These are phyloP conservation scores for Neostapfia colusana DNA, from an alignment of 176 grass and related monocot genomes.

Conservation along the genomic window DNA sequence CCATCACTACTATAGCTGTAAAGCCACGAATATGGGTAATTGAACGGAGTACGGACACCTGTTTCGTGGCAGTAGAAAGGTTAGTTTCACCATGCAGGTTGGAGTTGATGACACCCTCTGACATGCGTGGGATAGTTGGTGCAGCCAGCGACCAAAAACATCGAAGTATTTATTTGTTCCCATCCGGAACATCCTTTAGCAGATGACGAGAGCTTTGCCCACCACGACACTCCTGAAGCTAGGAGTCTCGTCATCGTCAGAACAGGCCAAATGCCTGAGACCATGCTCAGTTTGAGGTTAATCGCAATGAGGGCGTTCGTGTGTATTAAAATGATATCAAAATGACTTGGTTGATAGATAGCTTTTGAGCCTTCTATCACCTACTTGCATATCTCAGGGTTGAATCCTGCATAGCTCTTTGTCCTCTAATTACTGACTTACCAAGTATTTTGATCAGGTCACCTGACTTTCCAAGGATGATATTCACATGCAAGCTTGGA, in stretches of 20 bases:
- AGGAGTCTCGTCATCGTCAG: constrained; percentile 34
- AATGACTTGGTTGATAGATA: constrained; percentile 37
- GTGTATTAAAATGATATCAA: constrained; percentile 18
- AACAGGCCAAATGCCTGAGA: constrained; percentile 38
- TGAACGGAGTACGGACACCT: constrained; percentile 13
- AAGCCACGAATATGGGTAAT: constrained; percentile 11
- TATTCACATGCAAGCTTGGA: background rate
- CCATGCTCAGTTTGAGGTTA: constrained; percentile 53
- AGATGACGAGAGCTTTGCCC: constrained; percentile 51
- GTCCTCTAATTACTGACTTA: constrained; percentile 11
- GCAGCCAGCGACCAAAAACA: constrained; percentile 60
- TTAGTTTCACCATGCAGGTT: constrained; percentile 33
- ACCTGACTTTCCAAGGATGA: background rate
- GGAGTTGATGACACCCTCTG: constrained; percentile 41
- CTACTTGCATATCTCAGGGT: constrained; percentile 10
- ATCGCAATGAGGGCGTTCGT: constrained; percentile 12
- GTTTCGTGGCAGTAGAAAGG: constrained; percentile 27
- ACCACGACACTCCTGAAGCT: constrained; percentile 36
- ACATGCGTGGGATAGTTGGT: constrained; percentile 54
- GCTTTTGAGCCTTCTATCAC: constrained; percentile 32
- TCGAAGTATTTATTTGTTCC: constrained; percentile 33
- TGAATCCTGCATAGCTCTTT: background rate
- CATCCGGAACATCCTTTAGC: constrained; percentile 34
- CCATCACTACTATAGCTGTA: background rate
- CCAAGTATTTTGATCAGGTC: background rate